Evolutionary conservation across 768 basidiomycete species (phyloP).

Genomic region (Polyporus arcularius): DNA sequence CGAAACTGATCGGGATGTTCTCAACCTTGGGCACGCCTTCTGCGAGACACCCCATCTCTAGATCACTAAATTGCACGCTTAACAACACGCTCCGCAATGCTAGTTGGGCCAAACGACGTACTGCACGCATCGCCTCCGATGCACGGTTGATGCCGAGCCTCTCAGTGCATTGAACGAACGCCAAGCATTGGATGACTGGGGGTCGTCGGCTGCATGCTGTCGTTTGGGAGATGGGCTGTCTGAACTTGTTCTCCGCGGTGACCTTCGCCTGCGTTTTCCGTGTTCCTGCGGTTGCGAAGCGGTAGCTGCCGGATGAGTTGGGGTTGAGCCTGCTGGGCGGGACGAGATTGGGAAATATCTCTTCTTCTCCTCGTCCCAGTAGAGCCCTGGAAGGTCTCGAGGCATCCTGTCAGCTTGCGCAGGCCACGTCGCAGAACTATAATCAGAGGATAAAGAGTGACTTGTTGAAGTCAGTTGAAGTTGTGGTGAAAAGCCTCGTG

Average conservation of each 20-base stretch:
- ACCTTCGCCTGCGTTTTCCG: neutral
- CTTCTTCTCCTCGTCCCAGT: constrained; percentile 32
- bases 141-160: neutral
- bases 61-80: neutral
- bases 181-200: neutral
- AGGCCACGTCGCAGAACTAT: neutral
- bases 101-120: neutral
- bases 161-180: neutral
- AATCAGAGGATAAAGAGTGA: neutral
- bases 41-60: neutral
- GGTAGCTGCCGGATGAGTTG: neutral
- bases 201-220: neutral
- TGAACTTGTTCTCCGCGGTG: neutral
- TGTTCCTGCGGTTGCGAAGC: neutral
- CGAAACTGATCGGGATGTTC: neutral
- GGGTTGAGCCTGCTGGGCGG: constrained; percentile 6
- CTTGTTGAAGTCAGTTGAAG: no score
- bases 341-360: constrained; percentile 34
- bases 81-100: neutral
- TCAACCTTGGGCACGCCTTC: neutral
- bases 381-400: constrained; percentile 33
- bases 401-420: constrained; percentile 12
- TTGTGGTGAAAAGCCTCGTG: no score
- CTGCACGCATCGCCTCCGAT: neutral
- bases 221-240: neutral